phyloP scores from a whole-genome alignment of 306 rosid species.

The Malus sylvestris region DNA sequence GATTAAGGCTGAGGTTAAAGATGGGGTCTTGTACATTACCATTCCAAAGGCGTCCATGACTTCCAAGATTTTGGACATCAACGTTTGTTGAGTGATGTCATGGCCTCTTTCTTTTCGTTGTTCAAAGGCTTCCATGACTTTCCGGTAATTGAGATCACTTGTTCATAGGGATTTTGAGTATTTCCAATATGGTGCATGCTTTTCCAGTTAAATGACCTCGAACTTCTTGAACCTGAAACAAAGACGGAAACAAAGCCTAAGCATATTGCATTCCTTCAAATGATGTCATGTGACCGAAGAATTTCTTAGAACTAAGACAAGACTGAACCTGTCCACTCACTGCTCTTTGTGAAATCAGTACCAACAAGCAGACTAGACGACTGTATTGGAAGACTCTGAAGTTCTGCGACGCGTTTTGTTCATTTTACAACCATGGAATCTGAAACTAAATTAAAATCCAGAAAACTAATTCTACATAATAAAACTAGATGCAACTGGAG shows the following conservation, averaged over 20 bases:
- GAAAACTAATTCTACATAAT: neutral
- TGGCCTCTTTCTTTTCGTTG: neutral
- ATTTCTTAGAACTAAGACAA: no score
- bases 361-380: no score
- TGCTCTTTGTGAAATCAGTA: no score
- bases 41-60: conserved; percentile 41
- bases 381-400: neutral
- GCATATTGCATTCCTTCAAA: no score
- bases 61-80: conserved; percentile 40
- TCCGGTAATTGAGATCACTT: no score
- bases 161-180: no score
- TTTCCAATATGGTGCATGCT: no score
- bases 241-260: no score
- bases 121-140: neutral
- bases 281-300: no score
- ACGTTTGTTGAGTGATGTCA: conserved; percentile 43
- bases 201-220: no score
- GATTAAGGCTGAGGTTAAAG: conserved; percentile 70
- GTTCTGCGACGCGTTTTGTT: neutral
- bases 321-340: no score
- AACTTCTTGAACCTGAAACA: no score
- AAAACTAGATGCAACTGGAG: neutral
- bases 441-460: neutral
- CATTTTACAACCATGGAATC: neutral
- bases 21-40: conserved; percentile 72